phyloP scores from a whole-genome alignment of 495 filamentous ascomycete species.

The Jackrogersella multiformis region DNA sequence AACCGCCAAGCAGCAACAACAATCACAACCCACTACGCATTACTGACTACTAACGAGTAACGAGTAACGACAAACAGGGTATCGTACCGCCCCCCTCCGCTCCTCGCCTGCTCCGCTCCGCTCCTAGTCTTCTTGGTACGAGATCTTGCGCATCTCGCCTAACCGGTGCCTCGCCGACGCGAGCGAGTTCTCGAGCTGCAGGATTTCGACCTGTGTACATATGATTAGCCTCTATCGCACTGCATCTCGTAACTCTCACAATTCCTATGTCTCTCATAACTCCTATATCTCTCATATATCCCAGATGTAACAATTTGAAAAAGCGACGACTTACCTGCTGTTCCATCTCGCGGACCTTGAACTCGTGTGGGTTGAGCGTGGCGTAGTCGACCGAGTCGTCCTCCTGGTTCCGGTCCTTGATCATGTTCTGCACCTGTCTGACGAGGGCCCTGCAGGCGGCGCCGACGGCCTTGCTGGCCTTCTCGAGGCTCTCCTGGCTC shows the following conservation, averaged over 20 bases:
- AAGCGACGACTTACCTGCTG: conserved; percentile 80
- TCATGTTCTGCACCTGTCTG: conserved; percentile 92
- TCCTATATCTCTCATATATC: not conserved
- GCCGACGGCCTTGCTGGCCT: conserved; percentile 91
- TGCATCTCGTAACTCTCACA: not conserved
- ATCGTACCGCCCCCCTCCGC: conserved; percentile 13
- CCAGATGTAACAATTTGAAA: conserved; percentile 6
- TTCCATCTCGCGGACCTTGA: conserved; percentile 99
- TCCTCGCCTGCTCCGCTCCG: not conserved
- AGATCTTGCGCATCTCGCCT: conserved; percentile 99
- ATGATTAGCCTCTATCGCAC: conserved; percentile 21
- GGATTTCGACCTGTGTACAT: conserved; percentile 83
- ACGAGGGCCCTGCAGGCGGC: conserved; percentile 87
- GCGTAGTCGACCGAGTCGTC: conserved; percentile 90
- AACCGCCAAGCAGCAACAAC: not conserved
- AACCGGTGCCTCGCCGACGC: conserved; percentile 81
- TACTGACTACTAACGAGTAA: not conserved
- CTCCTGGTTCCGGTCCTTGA: conserved; percentile 81
- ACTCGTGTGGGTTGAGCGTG: conserved; percentile 89
- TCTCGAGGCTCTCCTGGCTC: conserved; percentile 90
- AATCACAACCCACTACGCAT: not conserved
- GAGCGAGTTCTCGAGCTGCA: conserved; percentile 91
- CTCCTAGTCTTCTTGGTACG: conserved; percentile 82
- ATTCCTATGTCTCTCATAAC: not conserved
- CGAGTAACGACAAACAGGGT: not conserved